Base-by-base conservation (phyloP, 768 basidiomycete genomes). In the Collybiopsis luxurians region DNA sequence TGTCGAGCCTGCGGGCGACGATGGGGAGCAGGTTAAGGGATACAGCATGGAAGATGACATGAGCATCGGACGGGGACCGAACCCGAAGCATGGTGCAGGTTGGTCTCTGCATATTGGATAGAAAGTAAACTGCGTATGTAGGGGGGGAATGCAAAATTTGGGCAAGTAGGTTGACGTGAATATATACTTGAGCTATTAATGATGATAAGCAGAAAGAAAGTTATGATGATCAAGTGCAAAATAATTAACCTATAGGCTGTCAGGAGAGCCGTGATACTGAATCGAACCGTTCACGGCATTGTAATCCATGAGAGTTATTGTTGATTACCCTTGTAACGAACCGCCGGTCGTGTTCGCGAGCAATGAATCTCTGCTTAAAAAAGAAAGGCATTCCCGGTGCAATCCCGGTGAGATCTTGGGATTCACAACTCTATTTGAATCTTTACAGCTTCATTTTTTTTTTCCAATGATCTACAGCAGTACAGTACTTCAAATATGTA, bases 41-140 rank as follows among this genome's bases (percentile, higher is more conserved):
- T 27, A 91, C 90, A 30, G 82, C 89, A 63, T 90, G 86, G 69
- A 92, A 89, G 67, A 92, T 83, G 60, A 82, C 71, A 60, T 86
- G 85, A 2, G 90, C 89, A 65, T 92, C 90, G 13, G 75, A 69
- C 23, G 85, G 78, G 24, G 81, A 79, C 62, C 84, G 75, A 59
- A 92, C 80, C 59, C 83, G 86, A 55, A 89, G 76, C 53, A 73
- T 75, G 24, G 76, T 77, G 71, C 84, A 86, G 23, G 90, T 91
- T 9, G 89, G 89, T 26, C 70, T 78, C 66, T 90, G 89, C 81
- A 87, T 59, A 23, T 24, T 50, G 40, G 15, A 13, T 15, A 40
- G 19, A 54, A 54, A 23, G 73, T 67, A 12, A 90, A 90, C 66
- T 84, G n/a, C n/a, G n/a, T n/a, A n/a, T n/a, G n/a, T n/a, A n/a